Evolutionary conservation across 345 rosid species (phyloP), one percentile per base, ranked within the genome.

Genomic region (Trapa incisa): DNA sequence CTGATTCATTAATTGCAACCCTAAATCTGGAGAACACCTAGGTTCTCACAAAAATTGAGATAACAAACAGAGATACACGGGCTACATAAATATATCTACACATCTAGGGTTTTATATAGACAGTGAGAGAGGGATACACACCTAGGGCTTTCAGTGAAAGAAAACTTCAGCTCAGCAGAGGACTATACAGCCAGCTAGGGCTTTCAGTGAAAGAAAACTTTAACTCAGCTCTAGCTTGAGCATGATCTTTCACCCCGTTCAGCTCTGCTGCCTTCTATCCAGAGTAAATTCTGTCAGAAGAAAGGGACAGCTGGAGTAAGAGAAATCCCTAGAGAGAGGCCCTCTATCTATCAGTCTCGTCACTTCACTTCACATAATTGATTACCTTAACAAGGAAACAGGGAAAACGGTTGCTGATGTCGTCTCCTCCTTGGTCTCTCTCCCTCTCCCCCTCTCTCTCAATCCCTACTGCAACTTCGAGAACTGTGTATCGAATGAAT

Each of bases 281-380:
- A 12, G 33, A 58, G 38, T 58, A 58, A 58, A 58, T 58, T 58
- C 63, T 58, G 63, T 58, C 63, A 4, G 63, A 58, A 33, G 38
- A 33, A 32, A 58, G 63, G 32, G 63, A 58, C 63, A 58, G 32
- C 63, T 33, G 37, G 16, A 32, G 63, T 8, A 58, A 58, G 38
- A 32, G 33, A 58, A 54, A n/a, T 2, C 60, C 60, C 56, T 14
- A 15, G 56, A 15, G 22, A 15, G 4, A 50, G 56, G 4, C 22
- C 16, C 1, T 50, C 22, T 15, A 1, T 50, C 22, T 50, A 3
- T 48, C 53, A 48, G 29, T 22, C 29, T 22, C 29, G 29, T 22
- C 29, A 22, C 29, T 22, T 22, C 29, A 22, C 29, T 22, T 22
- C 29, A 22, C 29, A 22, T 22, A 22, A 22, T 22, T 22, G 29